Base-by-base conservation (phyloP, 208 protist genomes). In the Acanthamoeba royreba region DNA sequence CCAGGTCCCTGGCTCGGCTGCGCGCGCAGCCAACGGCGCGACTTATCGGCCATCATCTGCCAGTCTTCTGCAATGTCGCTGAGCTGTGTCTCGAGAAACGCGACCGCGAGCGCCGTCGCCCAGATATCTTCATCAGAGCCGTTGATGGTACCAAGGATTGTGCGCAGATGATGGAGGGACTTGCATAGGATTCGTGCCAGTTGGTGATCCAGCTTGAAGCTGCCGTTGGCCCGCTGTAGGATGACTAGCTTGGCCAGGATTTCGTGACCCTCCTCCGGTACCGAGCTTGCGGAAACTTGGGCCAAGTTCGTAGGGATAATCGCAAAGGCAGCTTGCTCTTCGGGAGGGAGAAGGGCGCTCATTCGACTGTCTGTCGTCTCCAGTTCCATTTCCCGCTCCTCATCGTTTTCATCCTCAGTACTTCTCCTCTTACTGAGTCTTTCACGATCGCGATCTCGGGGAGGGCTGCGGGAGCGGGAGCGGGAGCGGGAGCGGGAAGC, bases 21-120 rank as follows among this genome's bases (percentile, higher is more conserved):
- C 5, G 49, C 38, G 8, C n/a, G 40, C 40, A 92, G 0, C 86
- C 86, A 92, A 4, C 86, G 49, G 40, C 45, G 33, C n/a, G 86
- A 69, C 86, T 92, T 92, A 28, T 92, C 42, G 0, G 86, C 86
- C 86, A 92, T 66, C 86, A 92, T 92, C 22, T 31, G 31, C 86
- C 86, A 92, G 28, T 92, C 86, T 4, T 74, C 55, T 17, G 38
- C 42, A 38, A 92, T 43, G 55, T 11, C 86, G 49, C 55, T 28
- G 31, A 92, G 86, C 42, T 25, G 4, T 4, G 15, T 42, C 45
- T 92, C 86, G 9, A 92, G 55, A 42, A 74, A 92, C 15, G 86
- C 53, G 31, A 92, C 40, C 15, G 86, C 86, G 40, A 92, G 86
- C 22, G 86, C 86, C 13, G 86, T 92, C 52, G 86, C 86, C 49